These are phyloP conservation scores for Amylocarpus encephaloides DNA, from an alignment of 2,329 filamentous ascomycete genomes.

Conservation along the genomic window DNA sequence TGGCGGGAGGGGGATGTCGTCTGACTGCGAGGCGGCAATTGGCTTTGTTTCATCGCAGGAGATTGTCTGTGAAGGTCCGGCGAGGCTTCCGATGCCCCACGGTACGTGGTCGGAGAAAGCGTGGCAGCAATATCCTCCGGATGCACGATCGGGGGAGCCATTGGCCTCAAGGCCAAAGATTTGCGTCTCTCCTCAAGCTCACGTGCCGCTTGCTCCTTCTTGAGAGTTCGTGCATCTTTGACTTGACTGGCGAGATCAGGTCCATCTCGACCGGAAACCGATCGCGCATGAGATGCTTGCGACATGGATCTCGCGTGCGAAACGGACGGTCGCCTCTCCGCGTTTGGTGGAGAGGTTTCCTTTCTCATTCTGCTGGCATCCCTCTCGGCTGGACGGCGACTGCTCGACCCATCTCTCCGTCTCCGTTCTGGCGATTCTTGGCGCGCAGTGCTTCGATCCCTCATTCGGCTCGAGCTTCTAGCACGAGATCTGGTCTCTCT, in stretches of 20 bases:
- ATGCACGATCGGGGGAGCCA: conserved; percentile 72
- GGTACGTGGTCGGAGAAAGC: conserved; percentile 27
- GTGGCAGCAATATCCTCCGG: conserved; percentile 48
- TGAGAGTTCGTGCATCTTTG: conserved; percentile 56
- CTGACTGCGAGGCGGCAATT: conserved; percentile 48
- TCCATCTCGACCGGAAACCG: conserved; percentile 41
- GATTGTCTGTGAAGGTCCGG: conserved; percentile 26
- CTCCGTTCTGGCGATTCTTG: conserved; percentile 27
- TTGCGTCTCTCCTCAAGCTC: conserved; percentile 84
- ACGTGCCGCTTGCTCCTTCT: conserved; percentile 70
- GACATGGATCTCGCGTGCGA: neutral
- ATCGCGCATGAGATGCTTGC: conserved; percentile 28
- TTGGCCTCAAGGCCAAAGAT: conserved; percentile 74
- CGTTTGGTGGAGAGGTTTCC: conserved; percentile 17
- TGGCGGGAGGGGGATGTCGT: conserved; percentile 43
- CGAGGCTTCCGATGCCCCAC: conserved; percentile 9
- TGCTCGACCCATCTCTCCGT: conserved; percentile 30
- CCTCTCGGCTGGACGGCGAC: conserved; percentile 24
- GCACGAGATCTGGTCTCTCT: conserved; percentile 40
- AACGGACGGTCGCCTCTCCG: conserved; percentile 13
- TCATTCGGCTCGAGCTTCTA: conserved; percentile 42
- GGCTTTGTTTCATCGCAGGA: conserved; percentile 31
- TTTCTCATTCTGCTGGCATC: conserved; percentile 22
- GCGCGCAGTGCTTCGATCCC: conserved; percentile 31
- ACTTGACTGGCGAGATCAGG: conserved; percentile 47